phyloP scores from a whole-genome alignment of 1,139 yeast species.

The Kazachstania sp. region DNA sequence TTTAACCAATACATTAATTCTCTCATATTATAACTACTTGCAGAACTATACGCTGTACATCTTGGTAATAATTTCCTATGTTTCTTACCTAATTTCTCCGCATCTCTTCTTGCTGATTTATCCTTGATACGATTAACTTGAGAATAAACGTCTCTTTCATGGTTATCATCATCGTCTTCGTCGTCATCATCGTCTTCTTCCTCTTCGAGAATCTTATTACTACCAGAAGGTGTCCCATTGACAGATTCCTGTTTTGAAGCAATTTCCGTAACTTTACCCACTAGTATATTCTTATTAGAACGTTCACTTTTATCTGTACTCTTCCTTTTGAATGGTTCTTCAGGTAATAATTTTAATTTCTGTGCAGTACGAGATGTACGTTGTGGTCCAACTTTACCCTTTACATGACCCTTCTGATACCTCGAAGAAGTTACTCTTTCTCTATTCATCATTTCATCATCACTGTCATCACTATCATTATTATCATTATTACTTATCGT shows the following conservation, averaged over 20 bases:
- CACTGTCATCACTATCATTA: neutral
- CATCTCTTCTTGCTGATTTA: slow-evolving; percentile 88
- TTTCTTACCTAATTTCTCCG: slow-evolving; percentile 83
- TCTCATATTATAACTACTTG: slow-evolving; percentile 84
- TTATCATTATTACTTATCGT: neutral
- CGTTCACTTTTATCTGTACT: neutral
- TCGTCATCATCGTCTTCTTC: slow-evolving; percentile 8
- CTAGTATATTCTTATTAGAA: neutral
- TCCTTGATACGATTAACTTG: slow-evolving; percentile 82
- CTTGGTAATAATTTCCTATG: slow-evolving; percentile 79
- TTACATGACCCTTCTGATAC: slow-evolving; percentile 5
- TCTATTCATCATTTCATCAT: slow-evolving; percentile 1
- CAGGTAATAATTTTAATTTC: slow-evolving; percentile 79
- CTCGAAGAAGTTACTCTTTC: slow-evolving; percentile 5
- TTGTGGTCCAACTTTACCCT: slow-evolving; percentile 60
- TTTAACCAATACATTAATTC: slow-evolving; percentile 79
- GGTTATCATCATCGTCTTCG: slow-evolving; percentile 31
- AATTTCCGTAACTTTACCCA: neutral
- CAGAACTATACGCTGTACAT: slow-evolving; percentile 93
- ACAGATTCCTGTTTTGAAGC: neutral
- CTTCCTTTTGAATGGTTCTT: slow-evolving; percentile 41
- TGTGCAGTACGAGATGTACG: slow-evolving; percentile 83
- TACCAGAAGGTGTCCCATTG: neutral
- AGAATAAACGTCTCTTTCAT: slow-evolving; percentile 54
- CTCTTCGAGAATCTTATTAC: neutral